A percentile compares a stretch with the other conserved stretches of the same genome.
Conservation (phyloP, 2,329 filamentous ascomycete genomes). For the Colletotrichum viniferum region DNA sequence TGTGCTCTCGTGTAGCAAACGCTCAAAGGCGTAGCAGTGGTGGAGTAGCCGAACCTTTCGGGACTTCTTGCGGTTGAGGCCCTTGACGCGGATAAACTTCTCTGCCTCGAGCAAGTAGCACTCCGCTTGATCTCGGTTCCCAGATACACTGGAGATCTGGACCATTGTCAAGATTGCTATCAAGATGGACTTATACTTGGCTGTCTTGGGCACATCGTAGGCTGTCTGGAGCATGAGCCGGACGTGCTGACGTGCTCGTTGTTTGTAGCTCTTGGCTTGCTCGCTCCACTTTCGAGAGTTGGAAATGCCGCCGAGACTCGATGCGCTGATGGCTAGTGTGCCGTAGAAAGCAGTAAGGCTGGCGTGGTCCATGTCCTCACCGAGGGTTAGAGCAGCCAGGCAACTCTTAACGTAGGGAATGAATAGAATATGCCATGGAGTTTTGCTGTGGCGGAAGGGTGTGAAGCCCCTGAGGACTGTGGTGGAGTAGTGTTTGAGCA, state of each 20-base stretch:
- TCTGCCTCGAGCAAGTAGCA: constrained; percentile 43
- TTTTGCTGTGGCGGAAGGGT: constrained; percentile 40
- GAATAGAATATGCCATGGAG: constrained; percentile 44
- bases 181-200: constrained; percentile 45
- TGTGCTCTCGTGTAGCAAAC: constrained; percentile 43
- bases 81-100: constrained; percentile 40
- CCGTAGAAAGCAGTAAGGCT: constrained; percentile 40
- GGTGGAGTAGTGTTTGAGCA: constrained; percentile 41
- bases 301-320: constrained; percentile 34
- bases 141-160: constrained; percentile 37
- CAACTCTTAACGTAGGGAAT: constrained; percentile 38
- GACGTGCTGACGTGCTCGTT: constrained; percentile 31
- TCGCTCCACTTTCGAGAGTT: constrained; percentile 33
- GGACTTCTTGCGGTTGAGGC: constrained; percentile 39
- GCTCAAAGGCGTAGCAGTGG: constrained; percentile 43
- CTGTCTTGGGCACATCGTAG: constrained; percentile 33
- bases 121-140: constrained; percentile 36
- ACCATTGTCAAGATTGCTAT: constrained; percentile 45
- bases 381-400: constrained; percentile 39
- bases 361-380: constrained; percentile 36
- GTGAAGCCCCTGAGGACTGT: constrained; percentile 38
- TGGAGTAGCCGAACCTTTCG: constrained; percentile 44
- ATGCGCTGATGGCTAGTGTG: constrained; percentile 41
- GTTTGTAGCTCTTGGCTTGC: constrained; percentile 30
- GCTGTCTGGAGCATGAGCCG: constrained; percentile 33